These are phyloP conservation scores for Pterula multifida DNA, from an alignment of 1,284 basidiomycete genomes.

Conservation along the genomic window DNA sequence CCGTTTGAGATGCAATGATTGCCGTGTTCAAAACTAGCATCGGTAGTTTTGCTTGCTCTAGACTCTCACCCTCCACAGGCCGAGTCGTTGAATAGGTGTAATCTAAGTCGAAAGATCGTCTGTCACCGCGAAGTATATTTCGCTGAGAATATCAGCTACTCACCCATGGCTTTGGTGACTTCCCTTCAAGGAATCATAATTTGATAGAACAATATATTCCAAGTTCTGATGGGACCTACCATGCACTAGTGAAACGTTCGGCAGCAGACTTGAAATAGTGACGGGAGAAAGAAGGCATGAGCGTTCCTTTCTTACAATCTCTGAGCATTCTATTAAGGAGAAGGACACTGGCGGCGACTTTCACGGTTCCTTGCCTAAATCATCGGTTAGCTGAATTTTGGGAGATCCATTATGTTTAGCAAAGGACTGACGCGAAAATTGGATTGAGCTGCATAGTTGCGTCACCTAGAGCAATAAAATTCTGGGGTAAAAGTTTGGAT, in stretches of 20 bases:
- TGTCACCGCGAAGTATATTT: neutral
- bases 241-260: neutral
- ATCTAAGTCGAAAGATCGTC: neutral
- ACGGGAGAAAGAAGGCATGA: neutral
- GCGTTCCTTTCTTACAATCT: neutral
- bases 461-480: slow-evolving; percentile 2
- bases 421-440: neutral
- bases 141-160: neutral
- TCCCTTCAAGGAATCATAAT: neutral
- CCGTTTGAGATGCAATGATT: neutral
- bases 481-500: neutral
- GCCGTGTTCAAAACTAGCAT: neutral
- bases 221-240: no score
- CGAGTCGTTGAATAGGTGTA: neutral
- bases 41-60: neutral
- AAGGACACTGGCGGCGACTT: neutral
- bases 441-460: slow-evolving; percentile 1
- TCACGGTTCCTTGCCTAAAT: neutral
- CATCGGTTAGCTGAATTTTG: neutral
- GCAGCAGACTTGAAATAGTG: neutral
- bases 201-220: neutral
- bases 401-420: neutral
- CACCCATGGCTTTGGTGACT: neutral
- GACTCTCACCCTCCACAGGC: neutral
- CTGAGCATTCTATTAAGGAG: neutral